Evolutionary conservation across 805 yeast species (phyloP).

Genomic region (Spathaspora arborariae): DNA sequence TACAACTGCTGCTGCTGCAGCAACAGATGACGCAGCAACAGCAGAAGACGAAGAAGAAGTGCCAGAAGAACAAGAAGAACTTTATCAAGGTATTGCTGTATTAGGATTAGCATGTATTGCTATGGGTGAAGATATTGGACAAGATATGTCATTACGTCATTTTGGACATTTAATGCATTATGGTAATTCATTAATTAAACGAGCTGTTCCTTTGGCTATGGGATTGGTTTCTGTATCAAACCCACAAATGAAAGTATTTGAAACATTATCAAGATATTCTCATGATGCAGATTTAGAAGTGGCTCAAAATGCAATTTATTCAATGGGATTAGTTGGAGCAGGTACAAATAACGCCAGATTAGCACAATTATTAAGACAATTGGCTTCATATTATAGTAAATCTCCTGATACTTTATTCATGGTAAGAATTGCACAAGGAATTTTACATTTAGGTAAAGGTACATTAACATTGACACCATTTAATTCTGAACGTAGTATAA

Average conservation of each 20-base stretch:
- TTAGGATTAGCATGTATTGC: conserved; percentile 92
- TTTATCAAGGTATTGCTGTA: conserved; percentile 84
- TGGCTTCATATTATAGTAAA: conserved; percentile 88
- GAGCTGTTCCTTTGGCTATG: conserved; percentile 98
- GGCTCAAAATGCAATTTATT: conserved; percentile 89
- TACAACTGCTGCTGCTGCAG: conserved; percentile 15
- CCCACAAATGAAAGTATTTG: conserved; percentile 96
- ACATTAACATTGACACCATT: conserved; percentile 86
- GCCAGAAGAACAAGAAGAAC: conserved; percentile 47
- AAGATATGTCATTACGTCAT: conserved; percentile 95
- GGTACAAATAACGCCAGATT: conserved; percentile 98
- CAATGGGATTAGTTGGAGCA: conserved; percentile 98
- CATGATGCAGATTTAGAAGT: conserved; percentile 94
- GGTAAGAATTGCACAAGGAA: conserved; percentile 93
- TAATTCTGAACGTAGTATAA: conserved; percentile 80
- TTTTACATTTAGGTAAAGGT: conserved; percentile 94
- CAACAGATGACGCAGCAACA: conserved; percentile 20
- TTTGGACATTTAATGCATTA: conserved; percentile 97
- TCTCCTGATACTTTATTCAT: conserved; percentile 88
- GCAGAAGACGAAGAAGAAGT: conserved; percentile 25
- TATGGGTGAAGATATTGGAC: conserved; percentile 97
- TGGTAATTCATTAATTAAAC: conserved; percentile 84
- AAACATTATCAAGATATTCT: conserved; percentile 90
- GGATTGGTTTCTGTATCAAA: conserved; percentile 89
- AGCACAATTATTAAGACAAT: conserved; percentile 91